Percentiles rank a stretch among this genome's conserved stretches.
phyloP scores from a whole-genome alignment of 345 rosid genomes.

The Ceriops tagal region DNA sequence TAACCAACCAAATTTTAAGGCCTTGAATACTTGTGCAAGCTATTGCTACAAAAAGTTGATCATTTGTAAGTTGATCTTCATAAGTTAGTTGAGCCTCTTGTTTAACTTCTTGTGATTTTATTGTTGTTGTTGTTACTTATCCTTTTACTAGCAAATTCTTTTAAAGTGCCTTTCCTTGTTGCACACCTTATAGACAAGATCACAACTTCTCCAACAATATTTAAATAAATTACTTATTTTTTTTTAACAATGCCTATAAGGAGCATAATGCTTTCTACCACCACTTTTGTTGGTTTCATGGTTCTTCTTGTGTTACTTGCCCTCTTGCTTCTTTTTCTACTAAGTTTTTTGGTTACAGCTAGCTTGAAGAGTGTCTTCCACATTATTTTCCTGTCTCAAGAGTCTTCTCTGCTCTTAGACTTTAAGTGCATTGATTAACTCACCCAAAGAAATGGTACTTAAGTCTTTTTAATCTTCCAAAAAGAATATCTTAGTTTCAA shows the following conservation, averaged over 20 bases:
- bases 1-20: neutral
- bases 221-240: neutral
- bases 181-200: neutral
- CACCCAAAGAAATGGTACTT: too few species aligned
- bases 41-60: neutral
- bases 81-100: too few species aligned
- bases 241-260: neutral
- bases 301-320: neutral
- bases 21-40: neutral
- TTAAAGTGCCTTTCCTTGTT: neutral
- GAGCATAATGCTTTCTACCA: neutral
- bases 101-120: too few species aligned
- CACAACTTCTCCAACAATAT: neutral
- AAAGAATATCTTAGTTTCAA: neutral
- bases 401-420: neutral
- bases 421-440: too few species aligned
- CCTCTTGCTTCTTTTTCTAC: too few species aligned
- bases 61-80: rapidly evolving
- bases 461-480: too few species aligned
- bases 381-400: too few species aligned
- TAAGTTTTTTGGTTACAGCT: too few species aligned
- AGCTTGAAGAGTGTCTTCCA: too few species aligned
- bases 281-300: neutral
- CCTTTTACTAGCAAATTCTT: neutral
- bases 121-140: neutral